These are phyloP conservation scores for Wickerhamiella dianesei DNA, from an alignment of 805 yeast species.

Conservation along the genomic window DNA sequence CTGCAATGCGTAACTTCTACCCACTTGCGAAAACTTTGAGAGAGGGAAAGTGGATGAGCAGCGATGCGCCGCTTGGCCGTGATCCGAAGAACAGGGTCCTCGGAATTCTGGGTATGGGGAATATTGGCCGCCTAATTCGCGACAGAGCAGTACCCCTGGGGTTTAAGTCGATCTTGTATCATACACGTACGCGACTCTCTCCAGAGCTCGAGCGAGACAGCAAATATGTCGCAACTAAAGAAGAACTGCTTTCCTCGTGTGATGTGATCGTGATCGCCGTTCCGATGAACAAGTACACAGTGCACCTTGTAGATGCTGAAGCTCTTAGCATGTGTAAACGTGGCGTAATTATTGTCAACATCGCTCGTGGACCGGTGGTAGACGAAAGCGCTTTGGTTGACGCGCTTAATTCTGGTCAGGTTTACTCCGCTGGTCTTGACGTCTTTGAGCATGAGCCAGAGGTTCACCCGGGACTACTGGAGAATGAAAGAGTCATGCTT, in stretches of 20 bases:
- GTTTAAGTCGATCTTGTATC: constrained; percentile 34
- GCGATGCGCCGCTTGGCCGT: constrained; percentile 32
- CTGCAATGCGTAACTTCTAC: constrained; percentile 36
- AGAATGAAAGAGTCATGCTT: constrained; percentile 41
- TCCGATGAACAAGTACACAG: constrained; percentile 62
- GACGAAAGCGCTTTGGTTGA: constrained; percentile 43
- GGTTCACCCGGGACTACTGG: constrained; percentile 39
- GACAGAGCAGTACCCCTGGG: constrained; percentile 38
- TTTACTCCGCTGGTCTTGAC: constrained; percentile 47
- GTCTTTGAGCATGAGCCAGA: constrained; percentile 55
- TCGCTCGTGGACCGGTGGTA: constrained; percentile 76
- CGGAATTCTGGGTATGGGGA: constrained; percentile 52
- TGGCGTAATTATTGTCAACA: constrained; percentile 66
- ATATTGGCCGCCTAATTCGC: constrained; percentile 43
- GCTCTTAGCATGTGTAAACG: constrained; percentile 60
- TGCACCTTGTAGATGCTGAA: constrained; percentile 50
- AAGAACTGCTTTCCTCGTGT: constrained; percentile 46
- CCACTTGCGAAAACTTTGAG: constrained; percentile 30
- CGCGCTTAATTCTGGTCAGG: constrained; percentile 39
- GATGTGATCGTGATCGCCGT: constrained; percentile 65
- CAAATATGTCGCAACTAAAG: constrained; percentile 32
- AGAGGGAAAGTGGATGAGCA: constrained; percentile 36
- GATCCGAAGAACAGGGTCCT: constrained; percentile 37
- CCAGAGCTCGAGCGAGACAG: constrained; percentile 36
- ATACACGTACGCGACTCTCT: constrained; percentile 34